These are phyloP conservation scores for Tremella mesenterica DNA, from an alignment of 768 basidiomycete genomes.

Conservation along the genomic window DNA sequence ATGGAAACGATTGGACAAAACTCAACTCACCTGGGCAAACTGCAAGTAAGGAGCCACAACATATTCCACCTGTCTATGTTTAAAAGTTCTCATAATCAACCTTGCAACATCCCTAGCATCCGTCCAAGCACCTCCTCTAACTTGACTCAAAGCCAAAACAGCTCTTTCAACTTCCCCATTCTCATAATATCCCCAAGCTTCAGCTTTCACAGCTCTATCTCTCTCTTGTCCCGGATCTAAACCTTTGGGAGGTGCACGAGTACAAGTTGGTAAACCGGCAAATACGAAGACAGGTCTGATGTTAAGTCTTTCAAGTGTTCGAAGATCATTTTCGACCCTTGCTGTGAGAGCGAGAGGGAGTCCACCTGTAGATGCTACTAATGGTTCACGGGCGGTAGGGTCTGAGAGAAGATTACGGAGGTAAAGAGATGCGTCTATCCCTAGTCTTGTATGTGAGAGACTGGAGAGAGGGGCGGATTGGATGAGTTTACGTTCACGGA, in stretches of 20 bases:
- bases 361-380: constrained; percentile 90
- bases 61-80: constrained; percentile 90
- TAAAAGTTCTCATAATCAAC: constrained; percentile 81
- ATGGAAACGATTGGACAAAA: background rate
- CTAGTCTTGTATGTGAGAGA: constrained; percentile 82
- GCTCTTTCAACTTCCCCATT: constrained; percentile 82
- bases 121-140: constrained; percentile 51
- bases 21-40: constrained; percentile 76
- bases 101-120: constrained; percentile 89
- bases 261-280: constrained; percentile 69
- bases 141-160: constrained; percentile 69
- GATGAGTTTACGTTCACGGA: constrained; percentile 78
- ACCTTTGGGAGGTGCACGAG: constrained; percentile 57
- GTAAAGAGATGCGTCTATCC: constrained; percentile 92
- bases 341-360: constrained; percentile 73
- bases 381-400: constrained; percentile 74
- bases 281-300: constrained; percentile 99
- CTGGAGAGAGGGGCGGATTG: constrained; percentile 71
- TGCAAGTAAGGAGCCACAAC: constrained; percentile 90
- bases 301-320: constrained; percentile 74
- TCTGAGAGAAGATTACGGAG: constrained; percentile 58
- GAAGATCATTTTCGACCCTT: constrained; percentile 77
- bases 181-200: constrained; percentile 93
- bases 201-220: constrained; percentile 41
- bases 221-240: constrained; percentile 41